phyloP scores from a whole-genome alignment of 129 eudicot genomes.

The Erigeron canadensis region DNA sequence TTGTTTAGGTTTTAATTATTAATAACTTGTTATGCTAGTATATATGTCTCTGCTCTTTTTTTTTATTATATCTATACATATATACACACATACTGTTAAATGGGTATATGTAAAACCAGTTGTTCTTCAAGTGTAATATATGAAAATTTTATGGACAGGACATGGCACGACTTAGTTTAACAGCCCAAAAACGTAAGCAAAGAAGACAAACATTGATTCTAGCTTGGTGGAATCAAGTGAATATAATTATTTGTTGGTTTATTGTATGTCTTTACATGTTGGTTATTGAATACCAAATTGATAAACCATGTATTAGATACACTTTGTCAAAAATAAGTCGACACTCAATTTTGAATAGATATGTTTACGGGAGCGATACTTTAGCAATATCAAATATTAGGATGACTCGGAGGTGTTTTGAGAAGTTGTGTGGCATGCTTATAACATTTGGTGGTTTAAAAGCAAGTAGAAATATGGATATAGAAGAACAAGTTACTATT shows the following conservation, averaged over 20 bases:
- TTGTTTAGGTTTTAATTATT: too few relatives aligned
- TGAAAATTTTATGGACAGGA: too few relatives aligned
- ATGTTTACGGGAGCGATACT: background rate
- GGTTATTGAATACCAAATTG: background rate
- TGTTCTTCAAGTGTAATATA: too few relatives aligned
- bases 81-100: too few relatives aligned
- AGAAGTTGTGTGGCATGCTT: background rate
- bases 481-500: background rate
- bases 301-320: background rate
- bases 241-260: too few relatives aligned
- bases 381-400: background rate
- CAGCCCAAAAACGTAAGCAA: background rate
- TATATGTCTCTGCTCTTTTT: too few relatives aligned
- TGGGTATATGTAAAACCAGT: too few relatives aligned
- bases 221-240: too few relatives aligned
- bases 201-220: background rate
- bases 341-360: background rate
- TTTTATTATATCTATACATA: too few relatives aligned
- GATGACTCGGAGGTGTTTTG: background rate
- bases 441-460: background rate
- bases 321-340: background rate
- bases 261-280: too few relatives aligned
- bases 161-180: background rate
- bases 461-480: background rate
- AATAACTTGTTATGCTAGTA: too few relatives aligned